phyloP scores from a whole-genome alignment of 352 stramenopile species.

The Pseudoperonospora humuli region DNA sequence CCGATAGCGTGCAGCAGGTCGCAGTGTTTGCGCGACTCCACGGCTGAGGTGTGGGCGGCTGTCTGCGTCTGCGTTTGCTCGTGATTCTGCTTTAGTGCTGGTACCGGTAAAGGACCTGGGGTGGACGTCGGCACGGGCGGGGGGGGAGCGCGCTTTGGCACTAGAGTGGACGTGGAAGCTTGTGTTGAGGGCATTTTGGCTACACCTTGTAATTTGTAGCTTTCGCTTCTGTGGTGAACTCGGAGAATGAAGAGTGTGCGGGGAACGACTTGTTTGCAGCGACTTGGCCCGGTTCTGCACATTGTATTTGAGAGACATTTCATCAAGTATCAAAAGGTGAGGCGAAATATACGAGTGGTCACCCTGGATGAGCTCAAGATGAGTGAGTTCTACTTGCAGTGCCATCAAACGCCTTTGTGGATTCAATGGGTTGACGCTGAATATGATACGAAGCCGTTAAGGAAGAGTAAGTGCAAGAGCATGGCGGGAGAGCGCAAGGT shows the following conservation, averaged over 20 bases:
- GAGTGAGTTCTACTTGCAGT: no score
- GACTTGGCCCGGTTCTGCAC: background rate
- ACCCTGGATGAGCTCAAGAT: background rate
- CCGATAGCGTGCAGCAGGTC: conserved; percentile 43
- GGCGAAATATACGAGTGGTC: background rate
- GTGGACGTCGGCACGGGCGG: conserved; percentile 5
- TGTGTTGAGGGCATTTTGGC: conserved; percentile 11
- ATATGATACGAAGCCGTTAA: no score
- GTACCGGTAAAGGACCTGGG: conserved; percentile 1
- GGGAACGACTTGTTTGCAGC: conserved; percentile 2
- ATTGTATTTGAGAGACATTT: conserved; percentile 4
- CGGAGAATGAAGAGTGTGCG: conserved; percentile 10
- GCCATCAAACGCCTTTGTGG: no score
- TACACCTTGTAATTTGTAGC: no score
- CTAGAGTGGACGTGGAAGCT: background rate
- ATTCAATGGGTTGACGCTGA: no score
- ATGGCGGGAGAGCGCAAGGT: no score
- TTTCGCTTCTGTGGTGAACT: conserved; percentile 5
- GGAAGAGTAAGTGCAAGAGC: no score
- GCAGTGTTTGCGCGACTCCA: conserved; percentile 24
- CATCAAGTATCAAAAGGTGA: background rate
- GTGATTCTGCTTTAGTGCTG: background rate
- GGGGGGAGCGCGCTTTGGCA: background rate
- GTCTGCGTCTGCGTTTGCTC: background rate
- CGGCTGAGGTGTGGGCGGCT: background rate